These are phyloP conservation scores for Sistotremastrum niveocremeum DNA, from an alignment of 768 basidiomycete species.

Conservation along the genomic window DNA sequence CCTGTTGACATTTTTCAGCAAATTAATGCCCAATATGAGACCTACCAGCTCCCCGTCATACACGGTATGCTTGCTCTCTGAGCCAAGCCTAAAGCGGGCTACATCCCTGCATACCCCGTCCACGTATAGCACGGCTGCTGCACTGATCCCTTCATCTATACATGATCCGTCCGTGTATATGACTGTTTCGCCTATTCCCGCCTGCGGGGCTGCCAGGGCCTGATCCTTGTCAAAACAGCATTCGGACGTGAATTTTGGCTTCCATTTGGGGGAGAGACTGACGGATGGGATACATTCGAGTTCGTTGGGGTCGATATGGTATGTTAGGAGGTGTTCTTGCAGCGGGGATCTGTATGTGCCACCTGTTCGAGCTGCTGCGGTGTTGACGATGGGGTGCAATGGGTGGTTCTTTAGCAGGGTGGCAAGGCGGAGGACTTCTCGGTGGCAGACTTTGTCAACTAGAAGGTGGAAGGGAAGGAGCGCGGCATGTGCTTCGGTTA, in stretches of 20 bases:
- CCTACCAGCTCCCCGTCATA: conserved; percentile 2
- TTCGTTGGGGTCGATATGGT: conserved; percentile 4
- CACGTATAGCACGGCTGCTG: conserved; percentile 13
- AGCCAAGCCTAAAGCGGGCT: no score
- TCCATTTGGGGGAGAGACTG: conserved; percentile 5
- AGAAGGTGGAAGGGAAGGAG: conserved; percentile 9
- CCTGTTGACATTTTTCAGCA: not conserved
- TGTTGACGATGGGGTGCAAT: conserved; percentile 2
- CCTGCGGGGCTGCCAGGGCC: conserved; percentile 4
- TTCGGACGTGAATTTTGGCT: not conserved
- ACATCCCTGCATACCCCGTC: no score
- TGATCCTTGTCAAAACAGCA: not conserved
- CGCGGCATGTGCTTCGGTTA: conserved; percentile 10
- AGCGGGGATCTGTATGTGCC: conserved; percentile 10
- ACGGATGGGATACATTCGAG: conserved; percentile 9
- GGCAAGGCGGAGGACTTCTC: conserved; percentile 7
- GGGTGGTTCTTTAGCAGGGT: conserved; percentile 12
- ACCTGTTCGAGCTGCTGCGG: conserved; percentile 1
- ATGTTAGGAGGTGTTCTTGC: conserved; percentile 11
- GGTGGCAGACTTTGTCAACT: conserved; percentile 7
- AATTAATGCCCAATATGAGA: not conserved
- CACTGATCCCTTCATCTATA: conserved; percentile 15
- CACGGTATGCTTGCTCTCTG: not conserved
- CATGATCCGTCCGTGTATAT: conserved; percentile 20
- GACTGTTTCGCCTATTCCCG: not conserved